These are phyloP conservation scores for Mentha longifolia DNA, from an alignment of 257 asterid genomes.

Conservation along the genomic window DNA sequence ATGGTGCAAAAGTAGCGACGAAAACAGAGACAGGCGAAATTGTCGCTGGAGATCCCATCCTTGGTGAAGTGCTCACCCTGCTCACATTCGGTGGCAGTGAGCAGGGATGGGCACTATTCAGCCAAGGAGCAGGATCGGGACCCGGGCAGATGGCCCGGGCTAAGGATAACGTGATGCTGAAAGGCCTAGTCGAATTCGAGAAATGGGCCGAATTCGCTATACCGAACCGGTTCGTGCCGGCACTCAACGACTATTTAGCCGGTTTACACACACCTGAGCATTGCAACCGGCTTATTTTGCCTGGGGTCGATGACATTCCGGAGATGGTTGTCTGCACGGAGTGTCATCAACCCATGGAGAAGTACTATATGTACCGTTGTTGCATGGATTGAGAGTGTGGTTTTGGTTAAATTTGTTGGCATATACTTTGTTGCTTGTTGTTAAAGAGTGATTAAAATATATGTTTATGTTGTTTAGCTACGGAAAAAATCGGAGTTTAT, in stretches of 20 bases:
- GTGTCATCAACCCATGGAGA: conserved; percentile 77
- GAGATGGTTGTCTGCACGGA: conserved; percentile 80
- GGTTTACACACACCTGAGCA: conserved; percentile 61
- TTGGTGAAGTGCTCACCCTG: conserved; percentile 62
- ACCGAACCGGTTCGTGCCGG: conserved; percentile 57
- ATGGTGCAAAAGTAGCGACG: conserved; percentile 43
- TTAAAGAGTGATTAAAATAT: neutral
- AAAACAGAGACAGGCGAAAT: conserved; percentile 36
- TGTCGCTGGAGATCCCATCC: conserved; percentile 47
- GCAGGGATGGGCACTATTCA: conserved; percentile 77
- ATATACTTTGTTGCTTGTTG: neutral
- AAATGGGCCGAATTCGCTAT: conserved; percentile 56
- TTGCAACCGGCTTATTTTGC: conserved; percentile 72
- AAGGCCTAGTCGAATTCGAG: conserved; percentile 43
- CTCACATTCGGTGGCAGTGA: conserved; percentile 60
- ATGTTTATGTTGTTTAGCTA: neutral
- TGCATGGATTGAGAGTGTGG: conserved; percentile 57
- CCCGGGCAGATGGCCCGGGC: conserved; percentile 59
- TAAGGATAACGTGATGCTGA: conserved; percentile 48
- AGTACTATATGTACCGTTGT: conserved; percentile 80
- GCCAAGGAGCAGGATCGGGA: conserved; percentile 52
- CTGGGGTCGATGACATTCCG: conserved; percentile 69
- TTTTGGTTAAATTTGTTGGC: neutral
- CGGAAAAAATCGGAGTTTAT: neutral
- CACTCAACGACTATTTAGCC: conserved; percentile 49